A percentile compares a stretch with the other conserved stretches of the same genome.
Conservation (phyloP, 805 yeast species). For the Hanseniaspora thailandica region DNA sequence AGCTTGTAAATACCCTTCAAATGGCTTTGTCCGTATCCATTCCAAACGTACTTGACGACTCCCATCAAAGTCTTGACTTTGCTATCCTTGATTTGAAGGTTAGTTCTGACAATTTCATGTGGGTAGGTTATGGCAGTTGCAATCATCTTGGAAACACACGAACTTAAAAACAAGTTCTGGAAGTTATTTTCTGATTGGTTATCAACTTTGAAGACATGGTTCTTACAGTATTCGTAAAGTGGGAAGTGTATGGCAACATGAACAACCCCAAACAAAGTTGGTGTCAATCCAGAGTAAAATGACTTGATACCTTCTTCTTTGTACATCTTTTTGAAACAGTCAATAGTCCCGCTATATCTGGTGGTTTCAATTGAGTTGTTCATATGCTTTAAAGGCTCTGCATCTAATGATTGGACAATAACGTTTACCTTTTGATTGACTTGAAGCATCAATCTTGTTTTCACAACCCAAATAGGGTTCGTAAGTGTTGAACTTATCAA, state of each 20-base stretch:
- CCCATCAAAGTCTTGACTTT: slow-evolving; percentile 19
- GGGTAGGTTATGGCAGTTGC: slow-evolving; percentile 89
- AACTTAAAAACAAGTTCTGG: slow-evolving; percentile 46
- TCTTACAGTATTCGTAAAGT: slow-evolving; percentile 70
- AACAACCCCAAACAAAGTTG: slow-evolving; percentile 77
- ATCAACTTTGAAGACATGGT: slow-evolving; percentile 28
- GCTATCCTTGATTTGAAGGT: slow-evolving; percentile 49
- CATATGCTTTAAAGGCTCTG: not conserved
- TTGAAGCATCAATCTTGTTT: slow-evolving; percentile 86
- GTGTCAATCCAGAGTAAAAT: slow-evolving; percentile 80
- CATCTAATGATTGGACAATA: slow-evolving; percentile 28
- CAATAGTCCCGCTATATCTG: slow-evolving; percentile 60
- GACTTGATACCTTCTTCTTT: slow-evolving; percentile 65
- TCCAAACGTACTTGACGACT: slow-evolving; percentile 14
- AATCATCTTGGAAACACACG: slow-evolving; percentile 71
- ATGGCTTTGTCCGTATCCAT: slow-evolving; percentile 31
- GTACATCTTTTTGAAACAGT: slow-evolving; percentile 75
- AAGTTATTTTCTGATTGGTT: slow-evolving; percentile 21
- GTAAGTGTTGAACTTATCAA: slow-evolving; percentile 71
- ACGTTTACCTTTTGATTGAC: slow-evolving; percentile 29
- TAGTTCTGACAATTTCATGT: slow-evolving; percentile 84
- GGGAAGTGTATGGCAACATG: slow-evolving; percentile 98
- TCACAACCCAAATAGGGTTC: slow-evolving; percentile 96
- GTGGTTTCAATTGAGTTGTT: slow-evolving; percentile 17
- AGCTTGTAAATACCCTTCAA: slow-evolving; percentile 58